Base-by-base conservation (phyloP, 2,329 filamentous ascomycete species). In the Exophiala viscosa region DNA sequence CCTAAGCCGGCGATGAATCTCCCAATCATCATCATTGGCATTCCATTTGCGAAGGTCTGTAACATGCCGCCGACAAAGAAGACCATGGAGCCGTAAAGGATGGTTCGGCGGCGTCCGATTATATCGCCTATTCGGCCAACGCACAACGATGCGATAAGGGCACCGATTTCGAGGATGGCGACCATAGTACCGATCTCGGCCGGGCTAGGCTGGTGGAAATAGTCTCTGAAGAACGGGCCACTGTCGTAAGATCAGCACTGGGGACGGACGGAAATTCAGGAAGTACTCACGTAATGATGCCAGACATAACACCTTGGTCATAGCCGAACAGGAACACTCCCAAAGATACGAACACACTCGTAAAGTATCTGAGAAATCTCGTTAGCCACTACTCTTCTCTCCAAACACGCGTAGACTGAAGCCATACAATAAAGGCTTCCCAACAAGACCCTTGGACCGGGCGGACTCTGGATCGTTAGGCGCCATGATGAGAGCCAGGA, bases 171-270 rank as follows among this genome's bases (percentile, higher is more conserved):
- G 54, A 99, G 81, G 64, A 99, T 97, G 61, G 93, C 92, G 52
- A 99, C 93, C 86, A 97, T 97, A 23, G 91, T 97, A 54, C 92
- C 93, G 54, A 99, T 85, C 69, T 96, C 84, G 42, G 90, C 89
- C 63, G 83, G 82, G 18, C 88, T 86, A 15, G 93, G 93, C 64
- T 97, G 84, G 65, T 91, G 79, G 73, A 99, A 97, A 70, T 96
- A 96, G 68, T 91, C 84, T 69, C 86, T 88, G 69, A 99, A 99
- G 70, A 87, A 88, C 8, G 83, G 80, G 59, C 91, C 91, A 52
- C 91, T 96, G 50, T 18, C 54, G n/a, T 32, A 49, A 41, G 40
- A 62, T 59, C 59, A 57, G 48, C 42, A 36, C 17, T n/a, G 38
- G 20, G 14, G n/a, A 11, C 32, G 13, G 14, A 17, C 20, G 33